Evolutionary conservation across 345 rosid species (phyloP).

Genomic region (Populus euphratica): DNA sequence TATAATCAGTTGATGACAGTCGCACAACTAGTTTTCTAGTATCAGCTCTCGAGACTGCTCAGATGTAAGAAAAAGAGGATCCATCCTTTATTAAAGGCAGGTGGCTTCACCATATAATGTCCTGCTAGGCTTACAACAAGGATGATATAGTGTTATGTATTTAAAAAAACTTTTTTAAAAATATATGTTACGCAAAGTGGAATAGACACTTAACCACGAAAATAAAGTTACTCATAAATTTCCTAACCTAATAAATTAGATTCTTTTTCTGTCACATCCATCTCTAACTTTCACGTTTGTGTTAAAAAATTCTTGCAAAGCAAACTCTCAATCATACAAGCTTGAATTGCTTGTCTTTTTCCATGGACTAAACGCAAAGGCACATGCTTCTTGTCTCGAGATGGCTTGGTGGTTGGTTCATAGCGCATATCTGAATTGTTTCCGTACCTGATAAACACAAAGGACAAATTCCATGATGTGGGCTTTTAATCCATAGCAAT

Average conservation of each 20-base stretch:
- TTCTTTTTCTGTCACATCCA: slow-evolving; percentile 8
- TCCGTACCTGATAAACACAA: background rate
- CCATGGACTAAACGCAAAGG: background rate
- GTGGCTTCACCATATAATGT: no score
- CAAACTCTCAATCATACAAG: background rate
- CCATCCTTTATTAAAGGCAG: background rate
- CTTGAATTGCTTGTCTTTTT: slow-evolving; percentile 3
- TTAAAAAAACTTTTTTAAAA: no score
- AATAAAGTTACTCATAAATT: background rate
- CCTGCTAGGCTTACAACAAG: no score
- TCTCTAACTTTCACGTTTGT: background rate
- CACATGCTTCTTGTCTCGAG: background rate
- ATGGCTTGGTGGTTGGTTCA: background rate
- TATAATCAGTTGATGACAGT: no score
- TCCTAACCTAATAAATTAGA: background rate
- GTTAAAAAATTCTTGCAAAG: background rate
- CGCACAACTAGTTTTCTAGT: no score
- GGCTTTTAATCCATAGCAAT: background rate
- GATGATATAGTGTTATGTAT: no score
- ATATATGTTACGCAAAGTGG: no score
- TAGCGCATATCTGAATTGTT: background rate
- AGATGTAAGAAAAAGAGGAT: background rate
- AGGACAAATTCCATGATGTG: background rate
- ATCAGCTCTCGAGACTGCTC: no score
- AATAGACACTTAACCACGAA: no score